Evolutionary conservation across 2,329 filamentous ascomycete genomes (phyloP).

Genomic region (Tolypocladium amazonense): DNA sequence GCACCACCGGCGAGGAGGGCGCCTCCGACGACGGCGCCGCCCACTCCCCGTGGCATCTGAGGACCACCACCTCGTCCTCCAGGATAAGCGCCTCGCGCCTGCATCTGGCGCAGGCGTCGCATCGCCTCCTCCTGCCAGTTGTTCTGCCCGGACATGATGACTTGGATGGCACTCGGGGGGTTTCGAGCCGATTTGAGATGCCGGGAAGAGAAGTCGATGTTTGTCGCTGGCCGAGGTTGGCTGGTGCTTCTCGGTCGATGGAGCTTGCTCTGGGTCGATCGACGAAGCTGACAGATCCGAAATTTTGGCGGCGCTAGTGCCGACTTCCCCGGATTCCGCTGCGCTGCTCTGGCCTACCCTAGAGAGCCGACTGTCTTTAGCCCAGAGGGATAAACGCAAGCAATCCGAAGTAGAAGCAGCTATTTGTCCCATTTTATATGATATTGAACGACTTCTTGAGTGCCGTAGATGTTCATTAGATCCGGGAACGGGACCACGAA

Average conservation of each 20-base stretch:
- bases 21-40: slow-evolving; percentile 28
- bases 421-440: background rate
- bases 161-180: background rate
- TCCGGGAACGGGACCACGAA: too few species aligned
- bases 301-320: slow-evolving; percentile 1
- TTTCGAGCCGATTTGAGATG: background rate
- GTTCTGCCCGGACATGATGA: slow-evolving; percentile 22
- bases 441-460: background rate
- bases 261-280: background rate
- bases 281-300: slow-evolving; percentile 2
- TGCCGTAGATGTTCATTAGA: too few species aligned
- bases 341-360: background rate
- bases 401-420: background rate
- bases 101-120: slow-evolving; percentile 38
- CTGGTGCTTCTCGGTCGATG: background rate
- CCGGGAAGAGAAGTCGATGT: background rate
- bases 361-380: background rate
- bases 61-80: slow-evolving; percentile 32
- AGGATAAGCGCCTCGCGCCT: slow-evolving; percentile 29
- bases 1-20: slow-evolving; percentile 36
- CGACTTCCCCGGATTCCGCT: background rate
- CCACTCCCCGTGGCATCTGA: slow-evolving; percentile 27
- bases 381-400: background rate
- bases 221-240: background rate
- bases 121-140: slow-evolving; percentile 40